Conservation (phyloP, 768 basidiomycete genomes). For the Amyloporia xantha region DNA sequence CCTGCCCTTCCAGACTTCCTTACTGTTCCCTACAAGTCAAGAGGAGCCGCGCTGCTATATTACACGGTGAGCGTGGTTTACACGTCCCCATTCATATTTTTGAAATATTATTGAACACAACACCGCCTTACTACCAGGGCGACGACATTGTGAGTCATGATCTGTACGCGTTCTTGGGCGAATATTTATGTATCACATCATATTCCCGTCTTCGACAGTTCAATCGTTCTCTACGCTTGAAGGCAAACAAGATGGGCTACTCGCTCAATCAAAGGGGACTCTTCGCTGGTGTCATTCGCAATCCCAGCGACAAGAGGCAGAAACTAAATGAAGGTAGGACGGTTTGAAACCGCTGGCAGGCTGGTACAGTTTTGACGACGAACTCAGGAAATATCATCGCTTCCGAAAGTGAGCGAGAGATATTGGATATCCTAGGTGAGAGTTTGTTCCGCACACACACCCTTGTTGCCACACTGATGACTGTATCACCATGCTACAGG, state of each 20-base stretch:
- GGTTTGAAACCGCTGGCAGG: too few relatives aligned
- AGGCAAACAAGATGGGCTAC: constrained; percentile 75
- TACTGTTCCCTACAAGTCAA: constrained; percentile 67
- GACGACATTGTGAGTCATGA: constrained; percentile 72
- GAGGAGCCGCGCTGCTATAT: constrained; percentile 86
- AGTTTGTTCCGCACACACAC: background rate
- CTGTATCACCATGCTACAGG: constrained; percentile 21
- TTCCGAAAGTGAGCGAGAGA: constrained; percentile 81
- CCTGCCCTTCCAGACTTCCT: constrained; percentile 52
- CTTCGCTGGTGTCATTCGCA: constrained; percentile 64
- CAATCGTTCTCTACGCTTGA: constrained; percentile 81
- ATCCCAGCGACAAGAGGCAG: constrained; percentile 52
- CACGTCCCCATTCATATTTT: background rate
- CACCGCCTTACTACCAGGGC: constrained; percentile 48
- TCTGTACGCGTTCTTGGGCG: background rate
- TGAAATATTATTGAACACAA: background rate
- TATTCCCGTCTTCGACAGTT: constrained; percentile 51
- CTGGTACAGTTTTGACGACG: too few relatives aligned
- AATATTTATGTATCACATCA: background rate
- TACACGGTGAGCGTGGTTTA: constrained; percentile 67
- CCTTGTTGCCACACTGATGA: background rate
- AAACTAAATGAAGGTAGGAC: constrained; percentile 55
- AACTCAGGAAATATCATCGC: constrained; percentile 49
- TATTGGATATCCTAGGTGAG: constrained; percentile 65
- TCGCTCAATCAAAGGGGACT: constrained; percentile 86